Conservation (phyloP, 768 basidiomycete species). For the Ramaria rubella region DNA sequence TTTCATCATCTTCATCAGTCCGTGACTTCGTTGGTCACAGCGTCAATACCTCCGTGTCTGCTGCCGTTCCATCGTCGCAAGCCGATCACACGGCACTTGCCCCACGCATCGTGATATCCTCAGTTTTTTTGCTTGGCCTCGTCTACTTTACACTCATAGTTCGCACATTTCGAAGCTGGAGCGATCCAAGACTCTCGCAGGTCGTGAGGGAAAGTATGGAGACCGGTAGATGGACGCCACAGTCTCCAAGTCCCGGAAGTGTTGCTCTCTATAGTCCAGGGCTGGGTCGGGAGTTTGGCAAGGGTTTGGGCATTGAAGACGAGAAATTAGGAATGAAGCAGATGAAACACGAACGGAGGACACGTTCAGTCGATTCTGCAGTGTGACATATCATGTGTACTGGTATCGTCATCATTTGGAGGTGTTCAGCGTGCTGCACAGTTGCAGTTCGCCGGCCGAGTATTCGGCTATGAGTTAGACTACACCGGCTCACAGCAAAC, state of each 20-base stretch:
- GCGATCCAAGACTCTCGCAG: slow-evolving; percentile 7
- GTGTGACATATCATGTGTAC: no score
- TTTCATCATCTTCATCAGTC: neutral
- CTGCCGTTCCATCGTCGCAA: neutral
- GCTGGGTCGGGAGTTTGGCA: neutral
- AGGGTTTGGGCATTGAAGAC: neutral
- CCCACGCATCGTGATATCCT: slow-evolving; percentile 12
- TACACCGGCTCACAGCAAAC: no score
- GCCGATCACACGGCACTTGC: slow-evolving; percentile 1
- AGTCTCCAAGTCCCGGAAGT: neutral
- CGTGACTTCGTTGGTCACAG: neutral
- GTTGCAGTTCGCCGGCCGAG: no score
- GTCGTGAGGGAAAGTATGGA: slow-evolving; percentile 8
- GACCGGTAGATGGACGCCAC: slow-evolving; percentile 6
- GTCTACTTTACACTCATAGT: slow-evolving; percentile 14
- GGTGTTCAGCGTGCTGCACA: neutral
- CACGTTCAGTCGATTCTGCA: slow-evolving; percentile 9
- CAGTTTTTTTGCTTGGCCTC: slow-evolving; percentile 10
- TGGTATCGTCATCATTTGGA: neutral
- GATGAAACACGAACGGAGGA: neutral
- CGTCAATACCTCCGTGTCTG: neutral
- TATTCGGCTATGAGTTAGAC: no score
- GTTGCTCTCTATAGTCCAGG: neutral
- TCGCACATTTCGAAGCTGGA: slow-evolving; percentile 12
- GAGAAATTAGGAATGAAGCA: slow-evolving; percentile 1